Percentiles rank a stretch among this genome's conserved stretches.
Evolutionary conservation across 2,329 filamentous ascomycete species (phyloP).

Genomic region (Escovopsis sp.): DNA sequence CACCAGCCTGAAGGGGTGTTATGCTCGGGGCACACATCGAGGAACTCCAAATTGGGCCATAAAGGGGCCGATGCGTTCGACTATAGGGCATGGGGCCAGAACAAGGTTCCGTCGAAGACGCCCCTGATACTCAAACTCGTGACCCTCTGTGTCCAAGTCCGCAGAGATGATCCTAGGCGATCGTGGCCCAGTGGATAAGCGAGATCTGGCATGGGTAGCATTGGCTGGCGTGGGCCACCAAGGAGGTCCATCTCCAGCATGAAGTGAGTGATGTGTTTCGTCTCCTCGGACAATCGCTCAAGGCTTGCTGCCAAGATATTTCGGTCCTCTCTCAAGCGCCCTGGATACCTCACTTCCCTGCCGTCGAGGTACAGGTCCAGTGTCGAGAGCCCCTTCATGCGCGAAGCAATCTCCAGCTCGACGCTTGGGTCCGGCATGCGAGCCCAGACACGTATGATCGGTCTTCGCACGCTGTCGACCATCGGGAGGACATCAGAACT

Average conservation of each 20-base stretch:
- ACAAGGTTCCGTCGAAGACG: background rate
- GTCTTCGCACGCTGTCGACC: background rate
- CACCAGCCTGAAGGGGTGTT: background rate
- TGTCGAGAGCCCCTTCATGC: background rate
- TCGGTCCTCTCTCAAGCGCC: background rate
- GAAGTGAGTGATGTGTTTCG: no score
- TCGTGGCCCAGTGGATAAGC: background rate
- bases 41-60: background rate
- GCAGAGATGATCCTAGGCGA: background rate
- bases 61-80: background rate
- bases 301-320: background rate
- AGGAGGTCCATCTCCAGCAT: no score
- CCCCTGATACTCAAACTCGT: background rate
- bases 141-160: background rate
- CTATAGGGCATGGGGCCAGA: background rate
- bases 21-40: background rate
- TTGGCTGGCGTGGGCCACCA: background rate
- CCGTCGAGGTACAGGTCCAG: background rate
- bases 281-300: no score
- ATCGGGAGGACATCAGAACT: background rate
- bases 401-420: background rate
- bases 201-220: background rate
- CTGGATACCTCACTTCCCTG: background rate
- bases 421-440: background rate
- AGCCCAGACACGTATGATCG: background rate